Base-by-base conservation (phyloP, 2,329 filamentous ascomycete species). In the Sporothrix luriei region DNA sequence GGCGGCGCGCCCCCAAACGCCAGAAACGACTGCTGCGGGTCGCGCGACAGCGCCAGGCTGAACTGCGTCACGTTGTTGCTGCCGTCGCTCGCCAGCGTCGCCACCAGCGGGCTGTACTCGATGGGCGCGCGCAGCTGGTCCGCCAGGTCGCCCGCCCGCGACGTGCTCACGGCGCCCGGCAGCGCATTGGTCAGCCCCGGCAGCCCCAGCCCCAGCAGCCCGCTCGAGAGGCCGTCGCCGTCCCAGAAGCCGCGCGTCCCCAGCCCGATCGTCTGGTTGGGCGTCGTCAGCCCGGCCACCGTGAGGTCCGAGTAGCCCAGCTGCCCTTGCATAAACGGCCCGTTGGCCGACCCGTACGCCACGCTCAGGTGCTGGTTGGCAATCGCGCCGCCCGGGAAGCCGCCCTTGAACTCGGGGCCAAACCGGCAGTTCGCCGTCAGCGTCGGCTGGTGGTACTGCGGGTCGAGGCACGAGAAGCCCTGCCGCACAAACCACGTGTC, bases 1-100 rank as follows among this genome's bases (percentile, higher is more conserved):
- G 76, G 74, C 7, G 77, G 77, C n/a, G 77, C 75, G 16, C 77
- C 77, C 33, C 77, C 77, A 29, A 79, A 75, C 1, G 77, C 75
- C 55, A 78, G 74, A 62, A 74, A 77, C 1, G 77, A 78, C 48
- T 77, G 74, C 16, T 71, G 70, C 59, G 74, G 73, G 64, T 78
- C 74, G n/a, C 77, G 75, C 21, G 76, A 77, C 70, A 79, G 75
- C 57, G 77, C 76, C 48, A 78, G 74, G 66, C 76, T 76, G 68
- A 79, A 74, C 49, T 77, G 70, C 16, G 76, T 72, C 16, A 65
- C 29, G 62, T 75, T 72, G 7, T 72, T 71, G 66, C 29, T 33
- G 29, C 29, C 6, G 29, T 71, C 70, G 52, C 68, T 72, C 24
- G 71, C 38, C 19, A 72, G 69, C 11, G 76, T 78, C 66, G 76